Base-by-base conservation (phyloP, 2,329 filamentous ascomycete species). In the Aspergillus novoparasiticus region DNA sequence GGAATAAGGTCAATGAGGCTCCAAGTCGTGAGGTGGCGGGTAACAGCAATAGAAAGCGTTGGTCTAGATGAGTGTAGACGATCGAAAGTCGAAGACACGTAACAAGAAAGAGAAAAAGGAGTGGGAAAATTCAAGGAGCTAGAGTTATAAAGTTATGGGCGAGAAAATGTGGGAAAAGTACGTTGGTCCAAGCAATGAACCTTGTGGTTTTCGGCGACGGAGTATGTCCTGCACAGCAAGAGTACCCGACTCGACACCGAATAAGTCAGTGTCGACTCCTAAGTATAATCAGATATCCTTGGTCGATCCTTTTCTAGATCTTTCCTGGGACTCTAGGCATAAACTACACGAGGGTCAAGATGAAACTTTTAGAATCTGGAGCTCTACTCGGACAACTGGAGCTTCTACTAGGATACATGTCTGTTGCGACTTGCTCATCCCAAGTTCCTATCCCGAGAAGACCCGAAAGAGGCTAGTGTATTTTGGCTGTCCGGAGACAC, bases 401-500 rank as follows among this genome's bases (percentile, higher is more conserved):
- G 39, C 39, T 19, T 41, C 39, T 41, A 41, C 39, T 41, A 36
- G 12, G 14, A 36, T 36, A 36, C 34, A 14, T 36, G 14, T 36
- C 34, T 16, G 14, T 16, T 16, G 34, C 34, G 14, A 41, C 39
- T 41, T 9, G n/a, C n/a, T 23, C 43, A 14, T 46, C 14, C 43
- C 43, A 46, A 28, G 26, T 28, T 60, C 61, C 60, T 23, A 51
- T 58, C 59, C 63, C 66, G 64, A 39, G 43, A 56, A 58, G 61
- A 30, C 59, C 68, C 61, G 39, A 61, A 70, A 63, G 57, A 58
- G 53, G 62, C 61, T 67, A 62, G 53, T 56, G 48, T 41, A 11
- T 50, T 69, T 64, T 68, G 69, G 75, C 63, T 56, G 62, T 62
- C 70, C 62, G 59, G 64, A 73, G 66, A 57, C 51, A 68, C 72